Conservation (phyloP, 768 basidiomycete species). For the Psilocybe subaeruginosa region DNA sequence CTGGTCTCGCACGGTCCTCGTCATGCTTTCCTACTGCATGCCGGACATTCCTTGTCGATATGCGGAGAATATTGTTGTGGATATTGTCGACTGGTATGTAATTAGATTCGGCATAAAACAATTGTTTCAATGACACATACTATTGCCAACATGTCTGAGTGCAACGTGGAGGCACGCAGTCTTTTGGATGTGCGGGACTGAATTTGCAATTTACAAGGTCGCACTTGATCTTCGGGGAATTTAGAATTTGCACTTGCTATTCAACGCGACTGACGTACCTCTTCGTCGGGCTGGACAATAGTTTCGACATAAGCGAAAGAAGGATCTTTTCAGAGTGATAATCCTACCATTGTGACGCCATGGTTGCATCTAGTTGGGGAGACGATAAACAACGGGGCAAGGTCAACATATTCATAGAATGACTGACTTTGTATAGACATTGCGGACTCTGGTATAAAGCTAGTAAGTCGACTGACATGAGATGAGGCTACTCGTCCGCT, state of each 20-base stretch:
- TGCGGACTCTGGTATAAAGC: constrained; percentile 47
- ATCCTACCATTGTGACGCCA: constrained; percentile 49
- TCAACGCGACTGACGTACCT: constrained; percentile 35
- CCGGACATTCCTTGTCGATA: constrained; percentile 60
- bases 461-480: constrained; percentile 19
- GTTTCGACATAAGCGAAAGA: not conserved
- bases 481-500: constrained; percentile 22
- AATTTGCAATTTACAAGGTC: constrained; percentile 64
- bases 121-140: constrained; percentile 41
- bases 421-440: constrained; percentile 54
- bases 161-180: constrained; percentile 55
- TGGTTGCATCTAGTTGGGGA: constrained; percentile 53
- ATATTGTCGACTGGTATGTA: constrained; percentile 53
- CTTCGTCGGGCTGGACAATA: constrained; percentile 55
- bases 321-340: not conserved
- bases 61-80: constrained; percentile 73
- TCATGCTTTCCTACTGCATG: constrained; percentile 35
- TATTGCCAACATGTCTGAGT: constrained; percentile 70
- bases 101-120: constrained; percentile 13
- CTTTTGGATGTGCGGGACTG: constrained; percentile 54
- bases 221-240: constrained; percentile 57
- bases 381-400: constrained; percentile 5
- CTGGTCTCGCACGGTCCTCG: not conserved
- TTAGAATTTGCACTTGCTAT: constrained; percentile 9
- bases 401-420: not conserved